Evolutionary conservation across 139 green algal genomes (phyloP).

Genomic region (Trebouxia sp.): DNA sequence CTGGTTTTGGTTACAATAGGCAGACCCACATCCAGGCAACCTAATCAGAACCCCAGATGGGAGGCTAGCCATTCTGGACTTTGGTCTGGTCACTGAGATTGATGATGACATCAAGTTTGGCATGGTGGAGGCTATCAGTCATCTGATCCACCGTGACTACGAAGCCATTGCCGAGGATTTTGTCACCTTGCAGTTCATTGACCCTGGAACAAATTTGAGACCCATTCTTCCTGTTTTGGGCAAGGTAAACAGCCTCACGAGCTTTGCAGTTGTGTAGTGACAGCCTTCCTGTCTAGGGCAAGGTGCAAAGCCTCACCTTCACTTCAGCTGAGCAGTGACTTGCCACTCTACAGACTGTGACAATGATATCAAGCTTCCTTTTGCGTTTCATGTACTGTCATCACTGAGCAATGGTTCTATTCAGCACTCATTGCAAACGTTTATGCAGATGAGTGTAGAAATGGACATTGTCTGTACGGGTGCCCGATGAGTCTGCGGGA

Average conservation of each 20-base stretch:
- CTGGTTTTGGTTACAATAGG: background rate
- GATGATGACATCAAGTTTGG: constrained; percentile 91
- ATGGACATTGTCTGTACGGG: no score
- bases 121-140: constrained; percentile 98
- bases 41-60: constrained; percentile 96
- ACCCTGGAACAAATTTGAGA: constrained; percentile 82
- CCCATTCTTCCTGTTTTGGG: constrained; percentile 94
- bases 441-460: no score
- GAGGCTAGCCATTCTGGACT: constrained; percentile 95
- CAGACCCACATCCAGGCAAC: constrained; percentile 68
- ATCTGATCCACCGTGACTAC: constrained; percentile 98
- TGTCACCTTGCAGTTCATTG: constrained; percentile 98
- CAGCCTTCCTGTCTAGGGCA: background rate
- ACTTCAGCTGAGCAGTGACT: no score
- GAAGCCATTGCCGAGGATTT: constrained; percentile 96
- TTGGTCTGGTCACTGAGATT: constrained; percentile 83
- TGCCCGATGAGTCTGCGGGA: no score
- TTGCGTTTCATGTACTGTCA: no score
- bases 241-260: constrained; percentile 59
- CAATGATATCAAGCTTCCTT: background rate
- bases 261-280: no score
- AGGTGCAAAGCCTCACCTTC: no score
- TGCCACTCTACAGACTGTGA: no score
- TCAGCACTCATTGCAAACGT: no score
- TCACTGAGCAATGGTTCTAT: no score